Base-by-base conservation (phyloP, 179 eudicot species). In the Patellifolia procumbens region DNA sequence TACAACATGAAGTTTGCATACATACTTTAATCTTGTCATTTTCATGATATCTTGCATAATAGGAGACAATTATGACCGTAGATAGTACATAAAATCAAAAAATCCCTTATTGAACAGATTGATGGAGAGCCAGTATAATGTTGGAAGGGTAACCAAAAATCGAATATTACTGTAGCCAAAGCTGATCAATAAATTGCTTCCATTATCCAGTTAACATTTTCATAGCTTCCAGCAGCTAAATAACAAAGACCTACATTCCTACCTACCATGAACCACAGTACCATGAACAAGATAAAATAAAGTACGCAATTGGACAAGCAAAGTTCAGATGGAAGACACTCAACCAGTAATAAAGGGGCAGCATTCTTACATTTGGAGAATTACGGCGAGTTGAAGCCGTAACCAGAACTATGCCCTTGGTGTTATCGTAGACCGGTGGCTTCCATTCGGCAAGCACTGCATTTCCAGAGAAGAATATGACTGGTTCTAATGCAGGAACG, bases 361-460 rank as follows among this genome's bases (percentile, higher is more conserved):
- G 59, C 32, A 55, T 20, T 72, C 88, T 85, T 86, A 95, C 99
- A 81, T 93, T 91, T 51, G 99, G 99, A 79, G 99, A 93, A 84
- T 95, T 95, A 60, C 99, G 98, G 46, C 99, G 91, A 65, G 98
- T 95, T 28, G 96, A 84, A 45, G 99, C 99, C 39, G 97, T 90
- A 78, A 95, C 97, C 83, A 95, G 76, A 46, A 87, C 86, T 80
- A 95, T 86, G 76, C 99, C 99, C 82, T 81, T 90, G 49, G 88
- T 81, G 85, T 95, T 95, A 82, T 93, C 99, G 85, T 95, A 95
- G 59, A 93, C 93, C 65, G 99, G 98, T 63, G 96, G 98, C 77
- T 95, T 95, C 99, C 99, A 95, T 84, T 95, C 99, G 20, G 99
- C 88, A 83, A 95, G 99, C 70, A 93, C 99, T 95, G 86, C 80